Conservation (phyloP, 768 basidiomycete genomes). For the Serendipita sp. region DNA sequence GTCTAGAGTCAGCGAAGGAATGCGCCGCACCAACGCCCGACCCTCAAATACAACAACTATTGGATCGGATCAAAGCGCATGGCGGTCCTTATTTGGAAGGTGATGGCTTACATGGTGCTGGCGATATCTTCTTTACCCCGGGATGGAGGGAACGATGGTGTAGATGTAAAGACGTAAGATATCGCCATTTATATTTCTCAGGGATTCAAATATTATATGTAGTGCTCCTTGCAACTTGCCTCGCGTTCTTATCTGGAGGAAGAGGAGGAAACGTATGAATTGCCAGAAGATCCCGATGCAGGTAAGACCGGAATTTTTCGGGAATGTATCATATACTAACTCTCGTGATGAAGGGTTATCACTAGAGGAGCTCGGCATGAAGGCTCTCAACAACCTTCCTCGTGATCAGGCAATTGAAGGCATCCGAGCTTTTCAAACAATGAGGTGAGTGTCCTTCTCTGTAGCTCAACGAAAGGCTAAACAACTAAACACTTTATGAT, state of each 20-base stretch:
- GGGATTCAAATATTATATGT: background rate
- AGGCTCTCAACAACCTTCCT: conserved; percentile 46
- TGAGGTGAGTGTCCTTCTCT: conserved; percentile 38
- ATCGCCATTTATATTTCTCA: background rate
- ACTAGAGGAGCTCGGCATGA: conserved; percentile 68
- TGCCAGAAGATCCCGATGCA: conserved; percentile 74
- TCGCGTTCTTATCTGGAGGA: conserved; percentile 44
- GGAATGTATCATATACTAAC: background rate
- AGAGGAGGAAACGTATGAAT: conserved; percentile 73
- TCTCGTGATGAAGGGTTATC: conserved; percentile 37
- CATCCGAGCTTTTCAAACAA: conserved; percentile 65
- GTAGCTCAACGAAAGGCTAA: background rate
- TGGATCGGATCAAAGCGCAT: conserved; percentile 18
- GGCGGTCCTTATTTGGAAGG: conserved; percentile 7
- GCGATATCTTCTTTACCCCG: conserved; percentile 61
- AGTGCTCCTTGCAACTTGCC: conserved; percentile 14
- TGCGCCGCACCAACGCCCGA: conserved; percentile 46
- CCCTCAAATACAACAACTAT: conserved; percentile 29
- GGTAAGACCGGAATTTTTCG: conserved; percentile 25
- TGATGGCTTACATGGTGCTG: conserved; percentile 29
- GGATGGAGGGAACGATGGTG: conserved; percentile 73
- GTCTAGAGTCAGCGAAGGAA: conserved; percentile 17
- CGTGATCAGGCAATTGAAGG: conserved; percentile 72
- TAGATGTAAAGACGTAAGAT: conserved; percentile 40
- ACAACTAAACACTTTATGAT: conserved; percentile 6